Evolutionary conservation across 2,329 filamentous ascomycete species (phyloP).

Genomic region (Dactylellina cionopaga): DNA sequence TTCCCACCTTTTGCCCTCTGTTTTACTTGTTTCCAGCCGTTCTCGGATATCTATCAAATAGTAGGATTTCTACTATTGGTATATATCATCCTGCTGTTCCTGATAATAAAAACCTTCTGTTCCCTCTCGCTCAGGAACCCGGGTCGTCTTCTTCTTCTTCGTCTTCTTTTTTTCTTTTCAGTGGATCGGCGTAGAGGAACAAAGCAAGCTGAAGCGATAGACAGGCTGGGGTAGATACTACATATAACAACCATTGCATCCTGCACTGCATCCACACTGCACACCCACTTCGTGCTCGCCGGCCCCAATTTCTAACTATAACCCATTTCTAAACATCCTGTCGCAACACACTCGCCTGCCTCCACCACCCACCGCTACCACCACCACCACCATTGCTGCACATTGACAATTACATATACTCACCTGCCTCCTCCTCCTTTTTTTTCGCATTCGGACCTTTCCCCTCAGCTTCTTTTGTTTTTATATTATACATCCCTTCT

Average conservation of each 20-base stretch:
- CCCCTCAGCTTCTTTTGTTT: background rate
- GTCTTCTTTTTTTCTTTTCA: background rate
- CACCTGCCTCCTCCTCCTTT: slow-evolving; percentile 13
- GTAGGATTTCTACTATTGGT: slow-evolving; percentile 45
- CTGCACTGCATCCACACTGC: too few species aligned
- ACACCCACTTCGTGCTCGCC: too few species aligned
- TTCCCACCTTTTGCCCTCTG: slow-evolving; percentile 20
- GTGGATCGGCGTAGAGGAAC: slow-evolving; percentile 17
- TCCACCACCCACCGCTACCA: background rate
- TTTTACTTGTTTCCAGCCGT: slow-evolving; percentile 29
- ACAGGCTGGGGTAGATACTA: background rate
- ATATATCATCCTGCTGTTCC: too few species aligned
- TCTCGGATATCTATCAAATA: slow-evolving; percentile 39
- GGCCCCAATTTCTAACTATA: too few species aligned
- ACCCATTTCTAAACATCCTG: too few species aligned
- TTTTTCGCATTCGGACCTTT: background rate
- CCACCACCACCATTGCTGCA: slow-evolving; percentile 5
- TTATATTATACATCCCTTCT: background rate
- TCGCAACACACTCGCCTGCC: background rate
- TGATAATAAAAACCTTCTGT: slow-evolving; percentile 38
- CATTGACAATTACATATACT: background rate
- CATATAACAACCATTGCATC: background rate
- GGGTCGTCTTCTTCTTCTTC: slow-evolving; percentile 14
- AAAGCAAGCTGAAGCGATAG: background rate
- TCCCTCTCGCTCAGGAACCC: slow-evolving; percentile 10